phyloP scores from a whole-genome alignment of 176 grass and related monocot species.

The Secale cereale region DNA sequence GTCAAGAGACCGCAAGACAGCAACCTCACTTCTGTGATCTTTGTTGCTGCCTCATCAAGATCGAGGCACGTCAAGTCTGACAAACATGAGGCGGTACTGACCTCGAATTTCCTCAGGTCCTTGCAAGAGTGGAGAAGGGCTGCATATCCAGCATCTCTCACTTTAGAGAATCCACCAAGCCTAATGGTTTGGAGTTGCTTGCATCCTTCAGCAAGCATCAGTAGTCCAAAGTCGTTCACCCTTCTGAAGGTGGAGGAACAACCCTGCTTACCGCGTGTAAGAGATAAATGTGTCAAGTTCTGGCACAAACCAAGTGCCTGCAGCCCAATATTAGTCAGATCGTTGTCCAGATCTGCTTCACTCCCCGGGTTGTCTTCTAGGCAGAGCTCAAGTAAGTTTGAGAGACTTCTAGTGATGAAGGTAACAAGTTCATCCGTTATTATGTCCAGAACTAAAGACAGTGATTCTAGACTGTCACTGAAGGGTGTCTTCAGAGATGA shows the following conservation, averaged over 20 bases:
- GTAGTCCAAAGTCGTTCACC: conserved; percentile 87
- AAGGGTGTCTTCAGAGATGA: conserved; percentile 24
- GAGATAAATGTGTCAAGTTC: conserved; percentile 69
- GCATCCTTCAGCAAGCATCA: conserved; percentile 86
- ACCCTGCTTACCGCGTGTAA: conserved; percentile 54
- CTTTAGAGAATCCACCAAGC: conserved; percentile 81
- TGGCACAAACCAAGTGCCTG: conserved; percentile 76
- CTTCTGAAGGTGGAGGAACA: conserved; percentile 56
- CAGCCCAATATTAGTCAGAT: conserved; percentile 77
- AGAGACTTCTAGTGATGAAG: conserved; percentile 59
- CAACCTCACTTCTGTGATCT: conserved; percentile 76
- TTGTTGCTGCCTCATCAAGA: conserved; percentile 65
- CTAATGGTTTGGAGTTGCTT: conserved; percentile 83
- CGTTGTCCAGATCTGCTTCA: conserved; percentile 51
- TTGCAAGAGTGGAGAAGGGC: conserved; percentile 82
- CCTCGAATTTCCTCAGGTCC: conserved; percentile 76
- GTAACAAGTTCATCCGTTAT: conserved; percentile 71
- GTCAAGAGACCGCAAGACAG: conserved; percentile 75
- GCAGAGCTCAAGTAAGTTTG: conserved; percentile 63
- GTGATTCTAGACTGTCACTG: conserved; percentile 49
- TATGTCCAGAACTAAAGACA: conserved; percentile 75
- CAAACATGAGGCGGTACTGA: conserved; percentile 64
- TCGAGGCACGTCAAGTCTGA: conserved; percentile 86
- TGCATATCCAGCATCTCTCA: conserved; percentile 92
- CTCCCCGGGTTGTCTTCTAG: conserved; percentile 71